Evolutionary conservation across 2,329 filamentous ascomycete genomes (phyloP), one percentile per base, ranked within the genome.

Genomic region (Paecilomyces sp.): DNA sequence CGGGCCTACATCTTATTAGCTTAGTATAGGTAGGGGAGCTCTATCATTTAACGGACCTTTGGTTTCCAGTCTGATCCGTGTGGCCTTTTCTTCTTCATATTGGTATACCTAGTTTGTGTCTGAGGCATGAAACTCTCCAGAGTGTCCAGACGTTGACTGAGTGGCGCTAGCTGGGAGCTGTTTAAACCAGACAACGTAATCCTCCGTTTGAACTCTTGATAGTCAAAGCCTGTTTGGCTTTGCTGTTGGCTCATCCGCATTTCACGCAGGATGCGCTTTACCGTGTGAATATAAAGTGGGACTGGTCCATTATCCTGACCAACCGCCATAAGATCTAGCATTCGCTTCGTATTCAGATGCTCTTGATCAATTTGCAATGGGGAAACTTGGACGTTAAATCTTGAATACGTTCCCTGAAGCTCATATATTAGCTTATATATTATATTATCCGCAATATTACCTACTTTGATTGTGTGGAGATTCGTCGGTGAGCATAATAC

Each of bases 401-500:
- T 18, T 3, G 55, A 34, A 25, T 56, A 56, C 6, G 55, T 56
- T 24, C 25, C 25, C 25, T 28, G 3, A 28, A 28, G 6, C 6
- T 28, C 25, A 28, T 28, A 28, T 28, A 28, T 28, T 3, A 28
- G 25, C 25, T 28, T 28, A 6, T 28, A 28, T 28, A 4, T 28
- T 3, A 28, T 28, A 6, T 28, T 28, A 28, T 28, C 25, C 25
- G 25, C 3, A 36, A 36, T 3, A 3, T 36, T 36, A 36, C 33
- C 33, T 8, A 28, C 25, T 28, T 28, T 5, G 1, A 36, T 36
- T 4, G 33, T 36, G 9, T 61, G 63, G 2, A 81, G 67, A 57
- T 85, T 85, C 0, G 81, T 85, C 0, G 81, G 80, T 0, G 83
- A 75, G 30, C 83, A 85, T 0, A 87, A 69, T 0, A 87, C 80